A percentile compares a stretch with the other conserved stretches of the same genome.
These are phyloP conservation scores for Platanthera zijinensis DNA, from an alignment of 106 monocot genomes.

Conservation along the genomic window DNA sequence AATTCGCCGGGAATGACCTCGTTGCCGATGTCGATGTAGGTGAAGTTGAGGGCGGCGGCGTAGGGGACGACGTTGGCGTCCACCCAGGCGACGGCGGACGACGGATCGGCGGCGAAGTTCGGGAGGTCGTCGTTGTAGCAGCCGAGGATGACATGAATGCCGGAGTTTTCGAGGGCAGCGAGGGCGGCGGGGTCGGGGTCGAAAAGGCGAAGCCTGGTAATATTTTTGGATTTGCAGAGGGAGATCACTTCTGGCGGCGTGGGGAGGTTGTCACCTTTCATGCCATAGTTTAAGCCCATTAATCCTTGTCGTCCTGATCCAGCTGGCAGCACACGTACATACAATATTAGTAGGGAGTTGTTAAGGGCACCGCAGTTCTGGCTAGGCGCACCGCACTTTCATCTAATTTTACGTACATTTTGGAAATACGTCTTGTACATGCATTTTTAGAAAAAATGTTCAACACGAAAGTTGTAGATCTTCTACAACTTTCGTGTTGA, in stretches of 20 bases:
- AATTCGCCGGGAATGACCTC: constrained; percentile 57
- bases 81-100: constrained; percentile 22
- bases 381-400: too few relatives aligned
- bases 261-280: constrained; percentile 31
- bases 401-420: too few relatives aligned
- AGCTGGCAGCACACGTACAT: too few relatives aligned
- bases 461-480: too few relatives aligned
- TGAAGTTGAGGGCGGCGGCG: constrained; percentile 16
- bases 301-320: too few relatives aligned
- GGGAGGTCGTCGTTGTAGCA: constrained; percentile 20
- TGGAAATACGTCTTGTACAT: too few relatives aligned
- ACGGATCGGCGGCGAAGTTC: constrained; percentile 10
- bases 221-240: constrained; percentile 16
- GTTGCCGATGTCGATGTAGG: constrained; percentile 61
- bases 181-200: constrained; percentile 22
- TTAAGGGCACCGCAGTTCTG: too few relatives aligned
- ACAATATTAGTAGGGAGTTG: too few relatives aligned
- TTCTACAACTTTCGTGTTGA: too few relatives aligned
- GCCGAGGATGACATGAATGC: constrained; percentile 17
- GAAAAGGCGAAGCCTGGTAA: constrained; percentile 23
- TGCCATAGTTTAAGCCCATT: constrained; percentile 33
- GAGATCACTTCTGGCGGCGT: constrained; percentile 13
- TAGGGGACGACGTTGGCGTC: constrained; percentile 13
- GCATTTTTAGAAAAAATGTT: too few relatives aligned
- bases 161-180: constrained; percentile 12